Base-by-base conservation (phyloP, 2,329 filamentous ascomycete genomes). In the Byssochlamys sp. region DNA sequence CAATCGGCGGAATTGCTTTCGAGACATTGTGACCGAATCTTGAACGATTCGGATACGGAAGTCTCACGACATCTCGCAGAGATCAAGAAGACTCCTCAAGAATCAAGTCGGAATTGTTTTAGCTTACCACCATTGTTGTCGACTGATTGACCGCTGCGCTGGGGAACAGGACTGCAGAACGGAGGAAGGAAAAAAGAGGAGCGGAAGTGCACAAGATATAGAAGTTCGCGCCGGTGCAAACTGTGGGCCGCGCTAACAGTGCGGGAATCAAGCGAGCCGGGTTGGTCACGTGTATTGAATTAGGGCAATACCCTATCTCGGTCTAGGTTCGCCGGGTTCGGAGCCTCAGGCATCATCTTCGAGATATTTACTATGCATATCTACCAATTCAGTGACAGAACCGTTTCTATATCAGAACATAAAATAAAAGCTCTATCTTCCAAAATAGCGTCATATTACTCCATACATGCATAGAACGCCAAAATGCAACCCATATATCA, bases 61-160 rank as follows among this genome's bases (percentile, higher is more conserved):
- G 55, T 62, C 62, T 66, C 66, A 73, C 71, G 63, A 69, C 70
- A 69, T 71, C 64, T 72, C 68, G 65, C 67, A 71, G 69, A 69
- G 63, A 74, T 72, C 67, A 70, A 68, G 70, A 70, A 73, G 75
- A 69, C 67, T 71, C 70, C 60, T 61, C 27, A 60, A 61, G 60
- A 65, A 56, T 63, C 63, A 65, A 72, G 70, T 73, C 73, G 75
- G 76, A 31, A 69, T 74, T 67, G 78, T 66, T 75, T 65, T 65
- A 77, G 78, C 83, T 85, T 84, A 86, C 83, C 39, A 45, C 39
- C 82, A 85, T 85, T 75, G 73, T 78, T 75, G 77, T 77, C 77
- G 75, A 77, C 74, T 75, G 76, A 73, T 74, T 69, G 76, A 78
- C 77, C 75, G 76, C 73, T 73, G 72, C 71, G 75, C 72, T 77